phyloP scores from a whole-genome alignment of 2,329 filamentous ascomycete species.

The Elsinoe fawcettii region DNA sequence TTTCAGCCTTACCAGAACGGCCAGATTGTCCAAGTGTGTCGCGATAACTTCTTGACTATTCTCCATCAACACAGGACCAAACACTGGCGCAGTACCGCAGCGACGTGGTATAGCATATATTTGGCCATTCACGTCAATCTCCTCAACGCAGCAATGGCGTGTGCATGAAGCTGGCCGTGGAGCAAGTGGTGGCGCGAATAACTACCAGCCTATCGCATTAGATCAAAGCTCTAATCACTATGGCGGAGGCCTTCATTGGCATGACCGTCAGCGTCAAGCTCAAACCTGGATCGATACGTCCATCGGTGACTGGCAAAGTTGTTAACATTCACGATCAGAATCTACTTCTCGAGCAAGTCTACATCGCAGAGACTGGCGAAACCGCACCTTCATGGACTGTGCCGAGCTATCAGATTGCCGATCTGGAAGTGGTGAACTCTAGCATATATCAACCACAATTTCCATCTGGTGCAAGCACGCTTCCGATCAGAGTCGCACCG shows the following conservation, averaged over 20 bases:
- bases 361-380: constrained; percentile 48
- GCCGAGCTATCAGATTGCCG: constrained; percentile 51
- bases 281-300: constrained; percentile 54
- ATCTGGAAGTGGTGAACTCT: constrained; percentile 44
- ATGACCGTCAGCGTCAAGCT: constrained; percentile 69
- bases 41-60: background rate
- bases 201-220: background rate
- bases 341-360: constrained; percentile 60
- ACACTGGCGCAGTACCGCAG: background rate
- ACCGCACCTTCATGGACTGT: constrained; percentile 47
- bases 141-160: background rate
- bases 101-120: background rate
- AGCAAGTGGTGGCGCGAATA: background rate
- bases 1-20: constrained; percentile 4
- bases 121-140: background rate
- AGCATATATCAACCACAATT: constrained; percentile 19
- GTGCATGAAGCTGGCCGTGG: background rate
- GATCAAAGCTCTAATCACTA: constrained; percentile 26
- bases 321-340: constrained; percentile 56
- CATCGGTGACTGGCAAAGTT: constrained; percentile 58
- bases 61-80: background rate
- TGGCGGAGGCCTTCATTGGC: constrained; percentile 66
- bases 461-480: constrained; percentile 18
- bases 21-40: background rate
- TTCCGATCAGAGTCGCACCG: constrained; percentile 13